phyloP scores from a whole-genome alignment of 768 basidiomycete species.

The Suillus cothurnatus region DNA sequence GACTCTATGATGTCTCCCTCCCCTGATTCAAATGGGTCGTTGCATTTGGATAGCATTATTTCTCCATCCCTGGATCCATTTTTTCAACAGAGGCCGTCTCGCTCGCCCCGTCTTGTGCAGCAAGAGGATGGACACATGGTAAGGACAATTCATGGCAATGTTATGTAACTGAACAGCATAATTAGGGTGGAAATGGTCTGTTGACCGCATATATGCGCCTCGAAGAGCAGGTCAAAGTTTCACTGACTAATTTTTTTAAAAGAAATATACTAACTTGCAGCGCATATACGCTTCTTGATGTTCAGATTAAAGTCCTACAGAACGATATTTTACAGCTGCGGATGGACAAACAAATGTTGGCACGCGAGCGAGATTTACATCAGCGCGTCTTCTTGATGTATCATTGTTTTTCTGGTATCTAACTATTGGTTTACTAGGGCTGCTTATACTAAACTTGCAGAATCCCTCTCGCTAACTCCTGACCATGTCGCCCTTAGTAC shows the following conservation, averaged over 20 bases:
- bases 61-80: not conserved
- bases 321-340: not conserved
- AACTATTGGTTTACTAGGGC: not conserved
- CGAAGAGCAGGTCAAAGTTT: constrained; percentile 1
- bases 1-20: not conserved
- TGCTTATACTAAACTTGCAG: not conserved
- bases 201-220: constrained; percentile 2
- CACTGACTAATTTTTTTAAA: not conserved
- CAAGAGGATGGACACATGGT: not conserved
- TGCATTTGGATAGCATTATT: too few relatives aligned
- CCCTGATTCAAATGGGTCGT: not conserved
- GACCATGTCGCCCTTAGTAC: not conserved
- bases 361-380: not conserved
- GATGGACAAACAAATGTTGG: not conserved
- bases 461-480: not conserved
- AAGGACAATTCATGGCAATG: too few relatives aligned
- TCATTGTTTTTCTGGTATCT: not conserved
- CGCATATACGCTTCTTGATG: not conserved
- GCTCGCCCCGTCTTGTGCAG: not conserved
- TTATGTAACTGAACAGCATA: not conserved
- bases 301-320: not conserved
- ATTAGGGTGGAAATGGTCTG: not conserved
- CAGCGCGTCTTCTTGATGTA: not conserved
- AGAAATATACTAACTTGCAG: not conserved
- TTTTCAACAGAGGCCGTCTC: not conserved